phyloP scores from a whole-genome alignment of 352 stramenopile genomes.

The Phytopythium vexans region DNA sequence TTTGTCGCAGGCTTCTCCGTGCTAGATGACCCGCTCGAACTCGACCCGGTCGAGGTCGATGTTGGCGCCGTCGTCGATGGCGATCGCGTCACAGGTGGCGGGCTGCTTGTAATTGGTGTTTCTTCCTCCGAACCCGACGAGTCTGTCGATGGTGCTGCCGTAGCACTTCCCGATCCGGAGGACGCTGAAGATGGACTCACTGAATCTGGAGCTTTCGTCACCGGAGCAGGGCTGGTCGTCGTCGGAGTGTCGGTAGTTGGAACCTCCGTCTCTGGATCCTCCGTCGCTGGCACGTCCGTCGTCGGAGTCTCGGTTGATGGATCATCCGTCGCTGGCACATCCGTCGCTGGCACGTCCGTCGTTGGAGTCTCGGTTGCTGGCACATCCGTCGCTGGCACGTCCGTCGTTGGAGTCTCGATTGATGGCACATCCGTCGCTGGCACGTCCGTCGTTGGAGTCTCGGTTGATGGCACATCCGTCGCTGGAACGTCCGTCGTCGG shows the following conservation, averaged over 20 bases:
- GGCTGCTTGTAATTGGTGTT: too few relatives aligned
- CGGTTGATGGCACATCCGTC: not conserved
- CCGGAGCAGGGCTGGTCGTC: constrained; percentile 17
- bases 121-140: constrained; percentile 3
- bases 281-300: not conserved
- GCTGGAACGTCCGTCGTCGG: too few relatives aligned
- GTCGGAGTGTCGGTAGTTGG: constrained; percentile 1
- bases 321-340: not conserved
- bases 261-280: constrained; percentile 7
- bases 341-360: constrained; percentile 5
- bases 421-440: constrained; percentile 5
- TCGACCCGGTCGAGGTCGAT: constrained; percentile 8
- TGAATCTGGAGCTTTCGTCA: constrained; percentile 10
- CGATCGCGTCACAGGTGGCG: constrained; percentile 17
- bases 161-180: constrained; percentile 10
- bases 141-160: constrained; percentile 7
- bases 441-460: constrained; percentile 8
- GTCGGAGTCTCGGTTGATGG: too few relatives aligned
- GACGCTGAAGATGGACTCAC: not conserved
- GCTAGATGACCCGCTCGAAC: constrained; percentile 2
- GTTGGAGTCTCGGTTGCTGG: constrained; percentile 3
- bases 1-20: too few relatives aligned
- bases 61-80: constrained; percentile 13
- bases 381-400: too few relatives aligned
- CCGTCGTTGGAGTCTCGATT: too few relatives aligned